These are phyloP conservation scores for Teratosphaeriaceae sp. DNA, from an alignment of 2,329 filamentous ascomycete genomes.

Conservation along the genomic window DNA sequence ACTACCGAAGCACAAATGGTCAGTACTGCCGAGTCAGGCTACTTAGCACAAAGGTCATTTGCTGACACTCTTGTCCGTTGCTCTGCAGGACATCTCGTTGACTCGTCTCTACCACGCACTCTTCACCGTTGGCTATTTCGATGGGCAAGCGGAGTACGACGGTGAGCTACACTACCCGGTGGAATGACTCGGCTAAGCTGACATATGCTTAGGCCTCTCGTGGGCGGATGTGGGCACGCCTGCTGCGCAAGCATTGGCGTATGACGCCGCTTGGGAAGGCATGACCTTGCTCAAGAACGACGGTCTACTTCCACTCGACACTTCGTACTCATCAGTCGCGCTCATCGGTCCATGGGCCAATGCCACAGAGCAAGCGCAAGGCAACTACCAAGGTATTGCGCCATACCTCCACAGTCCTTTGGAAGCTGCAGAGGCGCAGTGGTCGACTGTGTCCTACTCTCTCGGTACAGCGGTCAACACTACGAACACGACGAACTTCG, in stretches of 20 bases:
- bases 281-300: conserved; percentile 47
- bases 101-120: conserved; percentile 46
- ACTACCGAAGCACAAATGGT: conserved; percentile 39
- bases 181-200: conserved; percentile 3
- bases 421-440: conserved; percentile 12
- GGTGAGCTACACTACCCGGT: neutral
- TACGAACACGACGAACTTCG: conserved; percentile 13
- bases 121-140: conserved; percentile 49
- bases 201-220: conserved; percentile 35
- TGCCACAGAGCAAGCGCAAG: conserved; percentile 38
- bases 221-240: conserved; percentile 49
- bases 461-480: conserved; percentile 14
- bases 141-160: conserved; percentile 38
- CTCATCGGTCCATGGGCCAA: conserved; percentile 52
- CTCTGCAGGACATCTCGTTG: conserved; percentile 43
- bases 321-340: conserved; percentile 36
- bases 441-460: conserved; percentile 10
- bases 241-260: conserved; percentile 46
- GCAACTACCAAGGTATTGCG: conserved; percentile 25
- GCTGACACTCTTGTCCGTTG: no score
- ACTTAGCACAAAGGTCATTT: no score
- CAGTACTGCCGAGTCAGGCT: no score
- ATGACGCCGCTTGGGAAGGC: conserved; percentile 41
- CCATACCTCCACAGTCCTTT: conserved; percentile 17
- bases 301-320: conserved; percentile 33